Conservation (phyloP, 495 filamentous ascomycete genomes). For the Achaetomiella virescens region DNA sequence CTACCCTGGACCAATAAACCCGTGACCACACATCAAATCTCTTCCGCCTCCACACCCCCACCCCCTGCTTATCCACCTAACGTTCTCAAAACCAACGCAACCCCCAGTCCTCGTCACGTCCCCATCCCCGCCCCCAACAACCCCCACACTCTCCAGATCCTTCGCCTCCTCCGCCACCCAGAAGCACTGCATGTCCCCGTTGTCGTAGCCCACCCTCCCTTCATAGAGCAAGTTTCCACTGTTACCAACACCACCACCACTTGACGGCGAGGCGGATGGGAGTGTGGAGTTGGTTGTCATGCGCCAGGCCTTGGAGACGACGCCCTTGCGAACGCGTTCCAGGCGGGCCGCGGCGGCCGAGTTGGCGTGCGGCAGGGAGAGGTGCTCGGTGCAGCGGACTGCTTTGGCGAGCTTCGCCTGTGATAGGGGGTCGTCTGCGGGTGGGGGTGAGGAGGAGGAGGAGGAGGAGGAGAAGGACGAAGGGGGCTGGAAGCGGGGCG, state of each 20-base stretch:
- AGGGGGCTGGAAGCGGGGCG: not conserved
- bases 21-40: slow-evolving; percentile 18
- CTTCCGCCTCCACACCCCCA: slow-evolving; percentile 7
- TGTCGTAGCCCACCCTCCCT: not conserved
- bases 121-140: not conserved
- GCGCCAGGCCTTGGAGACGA: not conserved
- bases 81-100: no score
- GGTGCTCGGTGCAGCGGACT: not conserved
- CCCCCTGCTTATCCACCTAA: slow-evolving; percentile 6
- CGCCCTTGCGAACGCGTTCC: not conserved
- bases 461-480: not conserved
- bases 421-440: no score
- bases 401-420: no score
- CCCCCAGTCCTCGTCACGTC: not conserved
- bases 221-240: not conserved
- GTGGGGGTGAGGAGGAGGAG: not conserved
- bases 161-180: slow-evolving; percentile 6
- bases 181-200: not conserved
- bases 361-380: not conserved
- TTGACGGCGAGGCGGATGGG: no score
- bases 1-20: not conserved
- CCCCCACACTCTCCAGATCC: not conserved
- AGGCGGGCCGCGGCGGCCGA: not conserved
- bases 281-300: no score
- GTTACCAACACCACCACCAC: no score